Base-by-base conservation (phyloP, 768 basidiomycete species). In the Boletales sp. region DNA sequence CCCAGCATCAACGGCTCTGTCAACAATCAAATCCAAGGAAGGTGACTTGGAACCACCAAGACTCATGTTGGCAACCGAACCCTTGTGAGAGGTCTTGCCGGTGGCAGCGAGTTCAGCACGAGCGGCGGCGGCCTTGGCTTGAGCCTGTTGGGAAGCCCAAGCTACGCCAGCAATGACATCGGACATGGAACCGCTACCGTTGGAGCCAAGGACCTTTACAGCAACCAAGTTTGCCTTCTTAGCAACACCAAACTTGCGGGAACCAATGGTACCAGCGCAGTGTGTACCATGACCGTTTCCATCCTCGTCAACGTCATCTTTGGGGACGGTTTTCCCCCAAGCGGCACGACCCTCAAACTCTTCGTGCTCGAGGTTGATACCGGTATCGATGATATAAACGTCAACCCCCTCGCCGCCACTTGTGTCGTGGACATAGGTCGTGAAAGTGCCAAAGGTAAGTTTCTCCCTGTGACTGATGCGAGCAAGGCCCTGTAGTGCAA, bases 201-300 rank as follows among this genome's bases (percentile, higher is more conserved):
- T 90, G 42, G 87, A 83, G n/a, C 94, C 93, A 41, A 97, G 81
- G 17, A 92, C 90, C 76, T 94, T 95, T 69, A 95, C 92, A 31
- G 93, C 93, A 56, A 87, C 77, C 57, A 95, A 78, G 53, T 90
- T 79, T 48, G 94, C 95, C 53, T 79, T 79, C 84, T 99, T 98
- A 44, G 97, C 94, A 40, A 99, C 93, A 71, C 97, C 97, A 62
- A 92, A 98, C 70, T 85, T 89, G 62, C 74, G 72, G 5, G 90
- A 93, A n/a, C 86, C 97, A 57, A 98, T 94, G 29, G 94, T 99
- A 47, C 94, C 94, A 40, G 94, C 94, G 58, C 92, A 94, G 68
- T 94, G 93, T 30, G 89, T 81, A 36, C 95, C 97, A 63, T 99
- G 97, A 54, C 97, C 97, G 68, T 98, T 97, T 49, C 83, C 90